These are phyloP conservation scores for Castanea sativa DNA, from an alignment of 306 rosid species.

Conservation along the genomic window DNA sequence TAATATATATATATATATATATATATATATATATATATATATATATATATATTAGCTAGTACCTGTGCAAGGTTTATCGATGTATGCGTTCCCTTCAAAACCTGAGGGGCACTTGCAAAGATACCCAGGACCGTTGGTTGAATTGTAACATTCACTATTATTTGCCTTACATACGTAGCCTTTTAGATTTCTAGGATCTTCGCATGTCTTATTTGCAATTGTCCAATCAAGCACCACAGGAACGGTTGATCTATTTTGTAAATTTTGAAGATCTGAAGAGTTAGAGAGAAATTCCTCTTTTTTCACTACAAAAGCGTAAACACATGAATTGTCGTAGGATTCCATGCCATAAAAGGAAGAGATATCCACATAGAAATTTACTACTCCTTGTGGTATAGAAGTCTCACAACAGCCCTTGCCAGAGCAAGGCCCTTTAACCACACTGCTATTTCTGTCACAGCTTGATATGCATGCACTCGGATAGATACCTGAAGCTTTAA, in stretches of 20 bases:
- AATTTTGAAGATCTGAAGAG: neutral
- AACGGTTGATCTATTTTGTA: neutral
- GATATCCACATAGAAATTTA: rapidly evolving
- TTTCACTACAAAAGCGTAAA: too few species aligned
- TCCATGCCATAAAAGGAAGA: rapidly evolving
- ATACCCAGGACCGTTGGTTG: conserved; percentile 9
- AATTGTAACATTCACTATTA: neutral
- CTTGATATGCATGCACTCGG: conserved; percentile 19
- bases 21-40: neutral
- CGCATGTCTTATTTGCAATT: conserved; percentile 29
- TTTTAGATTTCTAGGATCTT: neutral
- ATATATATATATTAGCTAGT: neutral
- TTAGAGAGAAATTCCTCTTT: rapidly evolving
- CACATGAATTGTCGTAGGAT: too few species aligned
- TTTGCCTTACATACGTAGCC: neutral
- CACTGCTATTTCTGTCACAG: neutral
- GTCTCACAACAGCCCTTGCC: conserved; percentile 46
- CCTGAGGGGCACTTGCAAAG: conserved; percentile 34
- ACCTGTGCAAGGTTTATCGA: conserved; percentile 29
- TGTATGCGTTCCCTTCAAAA: conserved; percentile 42
- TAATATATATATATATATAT: neutral
- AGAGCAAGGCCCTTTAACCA: conserved; percentile 1
- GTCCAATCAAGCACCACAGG: conserved; percentile 40
- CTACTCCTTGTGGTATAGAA: conserved; percentile 8
- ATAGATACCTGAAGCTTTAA: neutral